phyloP scores from a whole-genome alignment of 345 rosid species.

The Heritiera fomes region DNA sequence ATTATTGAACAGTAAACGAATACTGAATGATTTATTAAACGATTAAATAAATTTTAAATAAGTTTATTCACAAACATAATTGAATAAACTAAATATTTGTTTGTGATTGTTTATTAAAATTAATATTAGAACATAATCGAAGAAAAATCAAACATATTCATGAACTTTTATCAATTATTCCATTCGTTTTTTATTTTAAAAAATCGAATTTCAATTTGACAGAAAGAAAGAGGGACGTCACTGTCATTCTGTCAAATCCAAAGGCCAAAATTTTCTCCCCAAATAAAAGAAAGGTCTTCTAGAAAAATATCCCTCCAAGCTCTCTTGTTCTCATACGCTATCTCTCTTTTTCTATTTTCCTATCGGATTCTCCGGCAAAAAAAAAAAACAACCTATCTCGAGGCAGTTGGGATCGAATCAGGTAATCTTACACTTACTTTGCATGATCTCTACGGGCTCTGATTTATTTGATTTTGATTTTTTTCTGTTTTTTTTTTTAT shows the following conservation, averaged over 20 bases:
- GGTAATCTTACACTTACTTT: neutral
- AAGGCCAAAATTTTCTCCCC: neutral
- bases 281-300: neutral
- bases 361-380: slow-evolving; percentile 8
- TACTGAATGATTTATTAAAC: too few relatives aligned
- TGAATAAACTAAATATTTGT: too few relatives aligned
- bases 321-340: neutral
- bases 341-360: neutral
- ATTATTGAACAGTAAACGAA: too few relatives aligned
- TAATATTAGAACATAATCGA: too few relatives aligned
- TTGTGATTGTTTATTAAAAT: too few relatives aligned
- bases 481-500: neutral
- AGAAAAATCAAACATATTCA: too few relatives aligned
- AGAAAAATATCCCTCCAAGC: neutral
- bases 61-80: too few relatives aligned
- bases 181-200: too few relatives aligned
- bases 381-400: neutral
- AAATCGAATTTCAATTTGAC: too few relatives aligned
- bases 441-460: neutral
- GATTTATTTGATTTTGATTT: neutral
- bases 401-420: slow-evolving; percentile 7
- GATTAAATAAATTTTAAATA: too few relatives aligned
- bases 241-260: neutral
- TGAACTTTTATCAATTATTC: too few relatives aligned
- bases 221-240: neutral